Conservation (phyloP, 2,329 filamentous ascomycete species). For the Thelonectria blattea region DNA sequence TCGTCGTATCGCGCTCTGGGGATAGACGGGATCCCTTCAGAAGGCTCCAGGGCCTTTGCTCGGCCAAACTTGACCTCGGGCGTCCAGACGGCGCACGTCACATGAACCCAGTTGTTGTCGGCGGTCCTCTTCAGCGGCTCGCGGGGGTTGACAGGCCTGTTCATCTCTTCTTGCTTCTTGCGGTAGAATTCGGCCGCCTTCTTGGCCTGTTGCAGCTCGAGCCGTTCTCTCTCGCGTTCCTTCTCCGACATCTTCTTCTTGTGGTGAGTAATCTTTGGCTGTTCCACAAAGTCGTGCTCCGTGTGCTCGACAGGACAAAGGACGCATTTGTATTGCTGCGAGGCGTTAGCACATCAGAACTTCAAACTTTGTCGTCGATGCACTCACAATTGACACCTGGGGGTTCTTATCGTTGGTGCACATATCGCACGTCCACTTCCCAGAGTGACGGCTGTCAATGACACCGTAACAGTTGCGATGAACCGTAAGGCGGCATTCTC, state of each 20-base stretch:
- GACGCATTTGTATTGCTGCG: constrained; percentile 85
- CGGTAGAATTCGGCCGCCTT: constrained; percentile 83
- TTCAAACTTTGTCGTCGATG: background rate
- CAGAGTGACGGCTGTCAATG: constrained; percentile 67
- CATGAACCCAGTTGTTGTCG: constrained; percentile 98
- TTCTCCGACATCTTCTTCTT: constrained; percentile 93
- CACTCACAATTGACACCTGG: constrained; percentile 83
- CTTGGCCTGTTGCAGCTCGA: constrained; percentile 83
- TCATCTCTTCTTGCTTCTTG: constrained; percentile 81
- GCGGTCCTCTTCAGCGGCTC: constrained; percentile 93
- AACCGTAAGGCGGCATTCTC: constrained; percentile 88
- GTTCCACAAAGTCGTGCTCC: constrained; percentile 83
- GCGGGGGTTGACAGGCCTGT: constrained; percentile 81
- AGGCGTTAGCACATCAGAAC: constrained; percentile 39
- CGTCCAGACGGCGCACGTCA: constrained; percentile 89
- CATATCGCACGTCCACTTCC: constrained; percentile 95
- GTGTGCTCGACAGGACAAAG: constrained; percentile 85
- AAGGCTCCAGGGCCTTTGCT: constrained; percentile 79
- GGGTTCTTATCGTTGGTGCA: constrained; percentile 94
- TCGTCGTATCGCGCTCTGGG: constrained; percentile 75
- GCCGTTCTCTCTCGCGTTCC: constrained; percentile 84
- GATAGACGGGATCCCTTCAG: constrained; percentile 89
- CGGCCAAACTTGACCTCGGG: constrained; percentile 93
- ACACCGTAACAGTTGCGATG: constrained; percentile 95
- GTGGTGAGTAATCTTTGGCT: constrained; percentile 54